Evolutionary conservation across 2,329 filamentous ascomycete species (phyloP), one percentile per base, ranked within the genome.

Genomic region (Fusarium sp.): DNA sequence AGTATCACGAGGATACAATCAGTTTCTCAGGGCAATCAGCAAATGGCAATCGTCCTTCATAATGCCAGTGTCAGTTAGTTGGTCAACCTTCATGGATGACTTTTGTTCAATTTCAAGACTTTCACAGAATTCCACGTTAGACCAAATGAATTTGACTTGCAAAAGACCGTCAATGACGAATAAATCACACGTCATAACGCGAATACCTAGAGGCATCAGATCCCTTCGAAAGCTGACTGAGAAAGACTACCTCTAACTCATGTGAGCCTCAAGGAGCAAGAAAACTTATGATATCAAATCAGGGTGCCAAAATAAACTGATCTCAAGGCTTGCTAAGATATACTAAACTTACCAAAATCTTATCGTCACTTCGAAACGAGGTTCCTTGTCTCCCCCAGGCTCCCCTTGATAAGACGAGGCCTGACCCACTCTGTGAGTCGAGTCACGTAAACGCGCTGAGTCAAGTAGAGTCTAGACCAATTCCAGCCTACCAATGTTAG

Each of bases 241-340:
- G 33, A n/a, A 42, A 42, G 21, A 15, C 38, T 5, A 15, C 3
- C 13, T 42, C 21, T n/a, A 23, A 25, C n/a, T 43, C 9, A 25
- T 9, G 21, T 9, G 9, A 42, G 8, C 21, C 21, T n/a, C 13
- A 16, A 11, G 9, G 15, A 16, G 15, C 15, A 19, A 44, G 1
- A 25, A 7, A 28, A 2, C 2, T 3, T 6, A 18, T 5, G 0
- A 9, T 18, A 3, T 19, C 12, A 5, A 5, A 21, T 10, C 8
- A 28, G 8, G 18, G 21, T 21, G 4, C 5, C 8, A 4, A 46
- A 18, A 28, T 21, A 21, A 28, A 7, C 9, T 28, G 18, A 13
- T 28, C 25, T 10, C 21, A 28, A 28, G 25, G 44, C 12, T 47
- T 47, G 12, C 7, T 5, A 9, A 7, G 19, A 11, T 46, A 2